Conservation (phyloP, 2,329 filamentous ascomycete species). For the Cordyceps tenuipes region DNA sequence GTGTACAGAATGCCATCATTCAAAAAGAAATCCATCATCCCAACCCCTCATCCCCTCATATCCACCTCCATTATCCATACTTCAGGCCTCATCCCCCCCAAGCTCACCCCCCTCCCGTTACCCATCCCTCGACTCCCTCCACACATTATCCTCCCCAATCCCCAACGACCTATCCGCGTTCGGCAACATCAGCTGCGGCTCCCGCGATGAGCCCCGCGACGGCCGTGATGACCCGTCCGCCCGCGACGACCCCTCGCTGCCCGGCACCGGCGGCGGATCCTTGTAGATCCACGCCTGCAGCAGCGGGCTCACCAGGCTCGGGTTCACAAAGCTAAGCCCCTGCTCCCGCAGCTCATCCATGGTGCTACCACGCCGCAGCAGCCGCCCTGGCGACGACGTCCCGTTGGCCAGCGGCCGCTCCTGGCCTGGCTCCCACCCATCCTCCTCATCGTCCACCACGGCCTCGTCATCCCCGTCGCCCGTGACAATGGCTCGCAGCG, state of each 20-base stretch:
- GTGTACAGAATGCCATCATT: constrained; percentile 2
- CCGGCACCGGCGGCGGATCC: constrained; percentile 38
- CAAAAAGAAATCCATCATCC: background rate
- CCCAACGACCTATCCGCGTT: constrained; percentile 29
- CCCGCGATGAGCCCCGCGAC: constrained; percentile 13
- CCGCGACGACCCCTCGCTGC: constrained; percentile 14
- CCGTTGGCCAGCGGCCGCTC: background rate
- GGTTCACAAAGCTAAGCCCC: constrained; percentile 66
- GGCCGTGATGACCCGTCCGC: constrained; percentile 15
- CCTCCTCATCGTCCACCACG: constrained; percentile 35
- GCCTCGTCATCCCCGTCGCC: constrained; percentile 31
- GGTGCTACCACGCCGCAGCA: constrained; percentile 50
- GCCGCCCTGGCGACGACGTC: constrained; percentile 22
- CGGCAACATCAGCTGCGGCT: constrained; percentile 22
- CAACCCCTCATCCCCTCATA: background rate
- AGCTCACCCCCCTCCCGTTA: background rate
- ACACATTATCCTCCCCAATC: constrained; percentile 33
- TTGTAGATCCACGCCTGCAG: constrained; percentile 61
- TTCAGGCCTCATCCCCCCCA: background rate
- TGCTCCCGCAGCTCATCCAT: constrained; percentile 65
- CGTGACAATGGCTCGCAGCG: constrained; percentile 70
- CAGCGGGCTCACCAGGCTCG: constrained; percentile 62
- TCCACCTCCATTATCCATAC: background rate
- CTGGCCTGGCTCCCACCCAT: constrained; percentile 20
- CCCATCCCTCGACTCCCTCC: constrained; percentile 20